Evolutionary conservation across 441 rosid species (phyloP), one percentile per base, ranked within the genome.

Genomic region (Melastoma candidum): DNA sequence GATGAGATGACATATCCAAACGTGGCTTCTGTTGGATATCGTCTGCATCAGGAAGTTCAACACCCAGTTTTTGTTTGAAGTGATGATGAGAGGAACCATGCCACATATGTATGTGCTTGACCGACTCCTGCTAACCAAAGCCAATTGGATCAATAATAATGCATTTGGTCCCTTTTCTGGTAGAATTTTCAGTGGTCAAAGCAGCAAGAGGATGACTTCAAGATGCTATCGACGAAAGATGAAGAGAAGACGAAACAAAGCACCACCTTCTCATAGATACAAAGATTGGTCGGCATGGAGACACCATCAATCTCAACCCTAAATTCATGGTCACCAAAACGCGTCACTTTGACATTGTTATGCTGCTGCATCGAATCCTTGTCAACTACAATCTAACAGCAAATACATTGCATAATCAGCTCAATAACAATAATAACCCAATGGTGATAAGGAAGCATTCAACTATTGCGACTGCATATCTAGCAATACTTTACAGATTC

Each of bases 61-160:
- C 59, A 56, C 81, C 87, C 43, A 82, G 56, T 54, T 79, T 83
- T 53, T 85, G 92, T 57, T 67, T 75, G 73, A 82, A 87, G 60
- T 82, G 77, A 45, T 77, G 72, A 58, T 84, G 87, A 54, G 77
- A 75, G 17, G 79, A 55, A 48, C 89, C 87, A 24, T 73, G 73
- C 90, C 96, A 87, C 60, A 81, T 52, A 66, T 92, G 87, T 62
- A 84, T 75, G 70, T 87, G 87, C 72, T 77, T 73, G 63, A 67
- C 75, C 22, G 60, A 61, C 46, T 79, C 92, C 94, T 92, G 81
- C 52, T 65, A 75, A 26, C 50, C 63, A 61, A 27, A 57, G 17
- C 9, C 3, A 12, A 13, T 24, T 26, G 13, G 8, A 26, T 14
- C 24, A 26, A 36, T 12, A 52, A n/a, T 29, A 3, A 44, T 29